Percentiles rank a stretch among this genome's conserved stretches.
Conservation (phyloP, 441 rosid genomes). For the Gossypium gossypioides region DNA sequence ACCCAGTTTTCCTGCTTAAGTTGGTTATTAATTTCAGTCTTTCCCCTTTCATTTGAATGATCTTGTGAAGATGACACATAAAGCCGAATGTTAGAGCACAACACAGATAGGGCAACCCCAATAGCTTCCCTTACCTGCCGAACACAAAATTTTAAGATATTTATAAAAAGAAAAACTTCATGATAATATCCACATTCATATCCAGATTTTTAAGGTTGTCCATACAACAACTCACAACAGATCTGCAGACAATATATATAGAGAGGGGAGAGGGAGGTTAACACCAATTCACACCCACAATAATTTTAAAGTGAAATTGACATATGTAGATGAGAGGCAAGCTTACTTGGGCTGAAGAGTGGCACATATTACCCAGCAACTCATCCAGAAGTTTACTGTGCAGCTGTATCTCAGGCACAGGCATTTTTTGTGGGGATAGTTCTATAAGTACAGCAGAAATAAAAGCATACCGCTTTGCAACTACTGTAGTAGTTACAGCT, state of each 20-base stretch:
- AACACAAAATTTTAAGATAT: slow-evolving; percentile 16
- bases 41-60: slow-evolving; percentile 41
- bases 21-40: slow-evolving; percentile 28
- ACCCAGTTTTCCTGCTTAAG: slow-evolving; percentile 60
- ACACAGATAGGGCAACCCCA: slow-evolving; percentile 75
- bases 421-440: slow-evolving; percentile 82
- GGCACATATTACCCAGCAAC: slow-evolving; percentile 79
- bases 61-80: slow-evolving; percentile 36
- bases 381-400: slow-evolving; percentile 69
- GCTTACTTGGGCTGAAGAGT: slow-evolving; percentile 96
- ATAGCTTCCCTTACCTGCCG: slow-evolving; percentile 90
- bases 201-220: not conserved
- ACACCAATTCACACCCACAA: not conserved
- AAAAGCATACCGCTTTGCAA: slow-evolving; percentile 93
- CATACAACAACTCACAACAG: not conserved
- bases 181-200: not conserved
- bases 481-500: slow-evolving; percentile 69
- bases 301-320: slow-evolving; percentile 2
- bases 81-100: slow-evolving; percentile 88
- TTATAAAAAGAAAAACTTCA: not conserved
- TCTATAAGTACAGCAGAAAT: slow-evolving; percentile 89
- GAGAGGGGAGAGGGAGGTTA: not conserved
- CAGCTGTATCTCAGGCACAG: slow-evolving; percentile 58
- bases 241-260: not conserved
- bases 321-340: not conserved